Evolutionary conservation across 768 basidiomycete genomes (phyloP).

Genomic region (Ramaria rubella): DNA sequence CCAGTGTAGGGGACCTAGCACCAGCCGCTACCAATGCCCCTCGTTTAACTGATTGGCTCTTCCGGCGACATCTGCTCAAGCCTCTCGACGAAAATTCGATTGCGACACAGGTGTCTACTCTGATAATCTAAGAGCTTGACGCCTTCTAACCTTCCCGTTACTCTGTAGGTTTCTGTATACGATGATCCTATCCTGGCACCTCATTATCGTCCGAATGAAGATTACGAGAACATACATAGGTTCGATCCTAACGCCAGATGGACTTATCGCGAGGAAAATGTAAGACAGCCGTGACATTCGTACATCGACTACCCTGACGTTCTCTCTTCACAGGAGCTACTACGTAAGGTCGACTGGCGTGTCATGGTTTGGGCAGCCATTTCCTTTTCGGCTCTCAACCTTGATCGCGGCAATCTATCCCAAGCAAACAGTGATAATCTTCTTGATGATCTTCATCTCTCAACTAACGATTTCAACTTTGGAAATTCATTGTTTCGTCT

Average conservation of each 20-base stretch:
- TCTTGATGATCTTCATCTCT: conserved; percentile 47
- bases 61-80: neutral
- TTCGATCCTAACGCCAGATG: conserved; percentile 54
- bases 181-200: conserved; percentile 42
- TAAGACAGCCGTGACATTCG: conserved; percentile 11
- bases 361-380: conserved; percentile 52
- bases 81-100: conserved; percentile 29
- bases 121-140: neutral
- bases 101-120: conserved; percentile 27
- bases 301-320: neutral
- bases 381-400: conserved; percentile 50
- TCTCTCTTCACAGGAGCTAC: conserved; percentile 29
- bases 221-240: conserved; percentile 50
- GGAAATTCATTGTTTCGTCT: conserved; percentile 51
- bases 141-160: neutral
- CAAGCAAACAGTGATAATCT: conserved; percentile 57
- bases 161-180: conserved; percentile 40
- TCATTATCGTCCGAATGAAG: conserved; percentile 43
- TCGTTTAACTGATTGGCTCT: neutral
- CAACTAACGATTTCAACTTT: conserved; percentile 49
- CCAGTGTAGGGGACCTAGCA: neutral
- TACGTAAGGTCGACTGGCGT: conserved; percentile 55
- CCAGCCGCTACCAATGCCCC: neutral
- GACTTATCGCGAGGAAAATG: conserved; percentile 52
- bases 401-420: conserved; percentile 47